A percentile compares a stretch with the other conserved stretches of the same genome.
Evolutionary conservation across 2,329 filamentous ascomycete species (phyloP).

Genomic region (Aureobasidium sp.): DNA sequence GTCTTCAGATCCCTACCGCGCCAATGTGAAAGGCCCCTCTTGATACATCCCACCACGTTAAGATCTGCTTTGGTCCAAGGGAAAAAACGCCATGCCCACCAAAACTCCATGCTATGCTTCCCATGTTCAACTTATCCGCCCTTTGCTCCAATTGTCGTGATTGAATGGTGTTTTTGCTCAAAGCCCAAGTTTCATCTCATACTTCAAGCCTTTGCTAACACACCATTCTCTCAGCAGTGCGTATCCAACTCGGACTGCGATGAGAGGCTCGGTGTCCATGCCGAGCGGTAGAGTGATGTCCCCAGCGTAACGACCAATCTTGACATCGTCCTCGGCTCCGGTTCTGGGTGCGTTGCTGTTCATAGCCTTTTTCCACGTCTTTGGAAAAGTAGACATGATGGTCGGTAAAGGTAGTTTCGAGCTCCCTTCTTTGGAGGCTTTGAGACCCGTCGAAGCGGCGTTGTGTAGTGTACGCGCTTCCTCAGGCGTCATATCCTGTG

Average conservation of each 20-base stretch:
- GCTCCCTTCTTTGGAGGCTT: neutral
- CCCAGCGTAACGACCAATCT: slow-evolving; percentile 24
- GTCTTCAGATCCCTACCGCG: neutral
- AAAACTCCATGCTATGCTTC: slow-evolving; percentile 4
- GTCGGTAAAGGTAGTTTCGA: slow-evolving; percentile 27
- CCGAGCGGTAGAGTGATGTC: slow-evolving; percentile 34
- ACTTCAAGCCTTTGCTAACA: neutral
- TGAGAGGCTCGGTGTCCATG: slow-evolving; percentile 33
- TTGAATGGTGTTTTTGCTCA: neutral
- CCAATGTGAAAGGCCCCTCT: neutral
- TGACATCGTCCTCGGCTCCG: slow-evolving; percentile 16
- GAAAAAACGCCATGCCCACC: neutral
- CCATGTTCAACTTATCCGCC: neutral
- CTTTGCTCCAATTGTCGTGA: neutral
- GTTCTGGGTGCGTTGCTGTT: neutral
- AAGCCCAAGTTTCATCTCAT: neutral
- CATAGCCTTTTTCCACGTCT: slow-evolving; percentile 25
- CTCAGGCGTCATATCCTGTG: neutral
- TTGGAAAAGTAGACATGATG: slow-evolving; percentile 29
- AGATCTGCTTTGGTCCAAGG: neutral
- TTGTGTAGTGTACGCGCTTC: slow-evolving; percentile 16
- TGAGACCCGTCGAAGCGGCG: slow-evolving; percentile 13
- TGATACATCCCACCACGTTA: neutral
- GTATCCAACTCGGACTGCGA: slow-evolving; percentile 36
- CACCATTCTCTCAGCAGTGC: slow-evolving; percentile 35